Evolutionary conservation across 106 monocot species (phyloP).

Genomic region (Dactylorhiza incarnata): DNA sequence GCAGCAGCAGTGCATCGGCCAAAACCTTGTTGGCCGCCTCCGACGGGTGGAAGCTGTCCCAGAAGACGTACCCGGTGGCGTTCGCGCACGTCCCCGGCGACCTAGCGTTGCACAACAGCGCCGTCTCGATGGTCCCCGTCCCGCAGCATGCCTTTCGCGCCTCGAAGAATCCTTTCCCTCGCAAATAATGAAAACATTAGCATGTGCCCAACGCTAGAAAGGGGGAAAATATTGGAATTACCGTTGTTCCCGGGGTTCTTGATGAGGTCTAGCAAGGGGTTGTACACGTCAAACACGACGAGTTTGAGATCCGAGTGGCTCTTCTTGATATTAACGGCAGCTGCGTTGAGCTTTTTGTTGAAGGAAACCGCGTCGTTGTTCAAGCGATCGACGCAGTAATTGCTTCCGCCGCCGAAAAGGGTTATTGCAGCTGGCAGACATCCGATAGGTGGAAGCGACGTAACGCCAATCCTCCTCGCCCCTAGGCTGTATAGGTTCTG

Average conservation of each 20-base stretch:
- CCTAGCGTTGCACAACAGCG: conserved; percentile 60
- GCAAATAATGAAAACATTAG: not conserved
- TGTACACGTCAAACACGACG: conserved; percentile 75
- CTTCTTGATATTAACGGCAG: conserved; percentile 30
- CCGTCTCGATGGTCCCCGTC: conserved; percentile 86
- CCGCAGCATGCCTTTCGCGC: conserved; percentile 82
- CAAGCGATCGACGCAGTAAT: conserved; percentile 48
- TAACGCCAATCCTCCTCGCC: conserved; percentile 71
- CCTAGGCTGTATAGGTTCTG: conserved; percentile 60
- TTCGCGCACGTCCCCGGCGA: conserved; percentile 79
- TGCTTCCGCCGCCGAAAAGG: conserved; percentile 47
- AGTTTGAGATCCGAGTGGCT: conserved; percentile 48
- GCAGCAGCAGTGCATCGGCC: conserved; percentile 43
- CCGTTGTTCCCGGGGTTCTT: conserved; percentile 38
- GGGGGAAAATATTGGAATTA: conserved; percentile 4
- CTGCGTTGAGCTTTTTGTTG: conserved; percentile 52
- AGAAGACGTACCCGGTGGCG: conserved; percentile 89
- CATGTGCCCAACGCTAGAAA: not conserved
- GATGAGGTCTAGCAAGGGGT: conserved; percentile 60
- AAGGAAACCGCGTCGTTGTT: conserved; percentile 61
- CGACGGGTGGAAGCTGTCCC: conserved; percentile 86
- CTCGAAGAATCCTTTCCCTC: conserved; percentile 60
- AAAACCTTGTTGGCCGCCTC: conserved; percentile 70
- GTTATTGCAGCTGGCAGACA: conserved; percentile 84
- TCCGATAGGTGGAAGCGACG: conserved; percentile 70